Evolutionary conservation across 306 rosid genomes (phyloP), one percentile per base, ranked within the genome.

Genomic region (Boehmeria nivea): DNA sequence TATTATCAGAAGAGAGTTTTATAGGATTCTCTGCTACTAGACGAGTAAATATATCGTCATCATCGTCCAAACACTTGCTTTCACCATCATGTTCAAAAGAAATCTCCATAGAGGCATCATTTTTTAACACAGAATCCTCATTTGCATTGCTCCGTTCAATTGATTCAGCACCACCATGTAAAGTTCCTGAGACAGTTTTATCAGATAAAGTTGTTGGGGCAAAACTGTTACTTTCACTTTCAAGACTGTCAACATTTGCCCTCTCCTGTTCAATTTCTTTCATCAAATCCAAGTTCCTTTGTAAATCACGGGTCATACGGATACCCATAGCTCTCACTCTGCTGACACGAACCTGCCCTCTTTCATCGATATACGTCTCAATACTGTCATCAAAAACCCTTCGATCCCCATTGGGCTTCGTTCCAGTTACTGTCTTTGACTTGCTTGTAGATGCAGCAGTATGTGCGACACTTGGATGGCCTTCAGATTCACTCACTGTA

Each of bases 251-350:
- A 59, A 44, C 47, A 69, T 73, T 60, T 60, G 63, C 54, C 61
- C 55, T 80, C 71, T 90, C 89, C 64, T 51, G 72, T 55, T 90
- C 95, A 60, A 84, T 70, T 77, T 86, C 98, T 68, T 84, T 90
- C 87, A 90, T 82, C 75, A 90, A 55, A 76, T 90, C 95, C 86
- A 90, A 84, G 78, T 90, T 90, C 76, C 98, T 78, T 61, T 90
- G 95, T 55, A 90, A 60, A 75, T 90, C 98, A 49, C 94, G 91
- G 27, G 95, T 86, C 98, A 90, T 90, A 16, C 77, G 85, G 67
- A 90, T 82, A 69, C 98, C 98, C 98, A 90, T 72, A 15, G 94
- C 95, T 72, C 88, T 87, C 56, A 77, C 75, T 66, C 98, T 82
- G 58, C 98, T 90, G 37, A 86, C 91, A 46, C 88, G 83, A 64